phyloP scores from a whole-genome alignment of 495 filamentous ascomycete species.

The Darksidea phi region DNA sequence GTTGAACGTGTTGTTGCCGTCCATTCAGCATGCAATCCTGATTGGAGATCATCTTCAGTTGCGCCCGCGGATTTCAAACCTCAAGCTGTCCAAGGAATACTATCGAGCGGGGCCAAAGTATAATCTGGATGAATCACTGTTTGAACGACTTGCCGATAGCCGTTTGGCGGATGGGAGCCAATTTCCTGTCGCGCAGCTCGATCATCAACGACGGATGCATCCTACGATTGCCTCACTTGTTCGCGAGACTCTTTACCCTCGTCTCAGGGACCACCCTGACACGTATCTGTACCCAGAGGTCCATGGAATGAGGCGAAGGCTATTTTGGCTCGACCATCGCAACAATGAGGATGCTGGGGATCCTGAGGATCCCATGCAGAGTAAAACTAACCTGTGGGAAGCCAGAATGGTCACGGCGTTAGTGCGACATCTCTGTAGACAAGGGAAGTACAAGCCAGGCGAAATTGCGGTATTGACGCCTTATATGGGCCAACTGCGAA shows the following conservation, averaged over 20 bases:
- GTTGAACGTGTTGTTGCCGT: conserved; percentile 66
- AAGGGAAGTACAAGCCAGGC: conserved; percentile 59
- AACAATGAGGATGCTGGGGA: conserved; percentile 52
- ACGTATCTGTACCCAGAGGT: conserved; percentile 58
- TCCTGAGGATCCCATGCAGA: conserved; percentile 41
- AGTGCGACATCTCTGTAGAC: conserved; percentile 66
- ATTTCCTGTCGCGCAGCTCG: conserved; percentile 50
- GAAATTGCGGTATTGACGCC: conserved; percentile 81
- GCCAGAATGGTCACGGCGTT: conserved; percentile 63
- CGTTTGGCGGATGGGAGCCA: background rate
- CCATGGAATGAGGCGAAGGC: conserved; percentile 58
- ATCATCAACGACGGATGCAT: conserved; percentile 71
- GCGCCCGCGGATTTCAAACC: conserved; percentile 66
- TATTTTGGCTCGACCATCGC: conserved; percentile 74
- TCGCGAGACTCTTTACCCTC: conserved; percentile 62
- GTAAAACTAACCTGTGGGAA: conserved; percentile 66
- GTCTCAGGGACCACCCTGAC: conserved; percentile 55
- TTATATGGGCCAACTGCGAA: conserved; percentile 44
- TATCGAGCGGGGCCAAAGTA: conserved; percentile 49
- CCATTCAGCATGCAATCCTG: conserved; percentile 68
- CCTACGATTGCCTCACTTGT: conserved; percentile 62
- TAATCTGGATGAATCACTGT: conserved; percentile 62
- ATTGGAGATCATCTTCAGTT: conserved; percentile 79
- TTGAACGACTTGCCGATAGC: conserved; percentile 56
- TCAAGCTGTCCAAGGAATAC: conserved; percentile 58